Conservation (phyloP, 2,329 filamentous ascomycete genomes). For the Venturia effusa region DNA sequence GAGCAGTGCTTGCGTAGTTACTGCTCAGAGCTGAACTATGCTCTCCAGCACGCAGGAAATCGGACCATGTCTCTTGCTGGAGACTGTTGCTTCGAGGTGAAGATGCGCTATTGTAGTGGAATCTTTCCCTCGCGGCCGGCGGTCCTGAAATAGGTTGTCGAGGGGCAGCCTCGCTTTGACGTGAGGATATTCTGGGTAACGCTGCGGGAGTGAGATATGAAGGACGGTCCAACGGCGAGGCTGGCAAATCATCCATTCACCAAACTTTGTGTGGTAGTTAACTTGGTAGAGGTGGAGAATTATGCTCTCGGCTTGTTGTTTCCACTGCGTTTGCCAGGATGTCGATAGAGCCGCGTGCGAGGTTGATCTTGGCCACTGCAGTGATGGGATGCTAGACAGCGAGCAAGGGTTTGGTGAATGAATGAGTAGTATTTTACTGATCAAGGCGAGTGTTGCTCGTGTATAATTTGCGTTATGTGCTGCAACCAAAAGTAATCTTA, state of each 20-base stretch:
- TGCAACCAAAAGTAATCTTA: not conserved
- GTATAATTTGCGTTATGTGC: not conserved
- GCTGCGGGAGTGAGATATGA: not conserved
- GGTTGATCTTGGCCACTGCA: not conserved
- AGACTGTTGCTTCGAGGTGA: not conserved
- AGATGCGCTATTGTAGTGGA: not conserved
- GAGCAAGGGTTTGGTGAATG: not conserved
- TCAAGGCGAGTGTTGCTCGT: not conserved
- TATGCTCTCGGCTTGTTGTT: not conserved
- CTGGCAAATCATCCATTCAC: not conserved
- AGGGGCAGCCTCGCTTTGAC: not conserved
- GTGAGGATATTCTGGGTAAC: not conserved
- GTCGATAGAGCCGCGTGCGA: not conserved
- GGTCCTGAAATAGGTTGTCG: not conserved
- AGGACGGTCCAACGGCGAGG: not conserved
- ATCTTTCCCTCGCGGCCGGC: not conserved
- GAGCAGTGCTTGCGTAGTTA: not conserved
- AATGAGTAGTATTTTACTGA: not conserved
- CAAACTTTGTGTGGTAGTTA: not conserved
- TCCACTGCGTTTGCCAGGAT: not conserved
- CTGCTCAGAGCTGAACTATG: not conserved
- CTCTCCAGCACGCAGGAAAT: constrained; percentile 3
- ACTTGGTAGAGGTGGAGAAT: not conserved
- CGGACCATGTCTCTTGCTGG: constrained; percentile 5
- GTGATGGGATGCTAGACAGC: not conserved